phyloP scores from a whole-genome alignment of 495 filamentous ascomycete species.

The Lophiostoma macrostomum region DNA sequence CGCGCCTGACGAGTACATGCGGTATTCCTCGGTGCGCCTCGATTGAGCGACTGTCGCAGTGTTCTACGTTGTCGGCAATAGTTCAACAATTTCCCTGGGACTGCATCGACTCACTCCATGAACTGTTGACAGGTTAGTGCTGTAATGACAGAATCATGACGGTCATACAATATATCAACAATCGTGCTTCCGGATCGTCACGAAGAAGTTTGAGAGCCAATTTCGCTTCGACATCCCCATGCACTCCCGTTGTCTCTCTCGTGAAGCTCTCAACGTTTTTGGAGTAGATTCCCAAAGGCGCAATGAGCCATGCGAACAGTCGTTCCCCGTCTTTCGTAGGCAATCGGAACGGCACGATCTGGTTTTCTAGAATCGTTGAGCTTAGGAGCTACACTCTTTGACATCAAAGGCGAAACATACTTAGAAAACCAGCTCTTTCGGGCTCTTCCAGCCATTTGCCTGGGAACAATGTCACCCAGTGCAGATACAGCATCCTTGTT shows the following conservation, averaged over 20 bases:
- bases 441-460: constrained; percentile 29
- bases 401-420: constrained; percentile 49
- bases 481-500: constrained; percentile 40
- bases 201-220: constrained; percentile 58
- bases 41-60: constrained; percentile 64
- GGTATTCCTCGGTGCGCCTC: constrained; percentile 60
- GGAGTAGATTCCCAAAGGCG: constrained; percentile 62
- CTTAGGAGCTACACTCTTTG: no score
- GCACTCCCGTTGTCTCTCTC: constrained; percentile 49
- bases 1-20: constrained; percentile 56
- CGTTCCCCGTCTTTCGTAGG: constrained; percentile 53
- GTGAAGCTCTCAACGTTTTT: constrained; percentile 54
- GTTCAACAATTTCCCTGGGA: not conserved
- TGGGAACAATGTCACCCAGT: constrained; percentile 24
- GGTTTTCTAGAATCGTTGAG: constrained; percentile 50
- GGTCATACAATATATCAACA: constrained; percentile 50
- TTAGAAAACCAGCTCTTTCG: constrained; percentile 45
- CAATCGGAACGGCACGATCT: constrained; percentile 66
- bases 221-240: constrained; percentile 53
- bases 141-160: not conserved
- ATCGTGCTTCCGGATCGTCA: constrained; percentile 57
- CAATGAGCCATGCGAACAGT: constrained; percentile 70
- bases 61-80: constrained; percentile 52
- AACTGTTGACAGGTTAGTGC: not conserved
- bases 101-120: constrained; percentile 21